Base-by-base conservation (phyloP, 768 basidiomycete species). In the Pulveroboletus sp. region DNA sequence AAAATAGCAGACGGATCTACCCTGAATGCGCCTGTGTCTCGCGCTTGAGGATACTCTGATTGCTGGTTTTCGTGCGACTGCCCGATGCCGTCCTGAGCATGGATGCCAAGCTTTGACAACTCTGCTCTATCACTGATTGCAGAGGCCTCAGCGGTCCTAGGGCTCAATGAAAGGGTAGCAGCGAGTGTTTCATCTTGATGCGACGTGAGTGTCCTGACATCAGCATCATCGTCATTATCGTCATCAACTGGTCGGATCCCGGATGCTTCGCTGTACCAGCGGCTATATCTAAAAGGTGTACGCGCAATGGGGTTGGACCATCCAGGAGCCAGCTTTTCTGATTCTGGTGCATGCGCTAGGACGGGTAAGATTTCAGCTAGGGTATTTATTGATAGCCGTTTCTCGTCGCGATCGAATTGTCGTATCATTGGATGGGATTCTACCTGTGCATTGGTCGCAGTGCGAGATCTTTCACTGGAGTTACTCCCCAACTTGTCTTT, bases 21-120 rank as follows among this genome's bases (percentile, higher is more conserved):
- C 32, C 62, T 66, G 60, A 79, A 79, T 4, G 79, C 77, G 61
- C 75, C 78, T n/a, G 69, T 67, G 44, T 64, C 58, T 21, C 70
- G 69, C 32, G 76, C 68, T 46, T 60, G 60, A 36, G 76, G 67
- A 41, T 70, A 65, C 42, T 58, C 49, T 28, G 54, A 47, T 55
- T 45, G 30, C 43, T 48, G 47, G 36, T 18, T 46, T 21, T 39
- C 28, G 7, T 36, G 44, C 8, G 57, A 41, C 33, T 36, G 46
- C n/a, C 42, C 15, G 42, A 51, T 10, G 21, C 33, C 26, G 43
- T 57, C 43, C 10, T 44, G 59, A 11, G 48, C 50, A 9, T 45
- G 44, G 33, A 32, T 32, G n/a, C 31, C 47, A 31, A 18, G 28
- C 17, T 51, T 46, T 5, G 63, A 43, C 44, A 8, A 35, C 40